Evolutionary conservation across 768 basidiomycete genomes (phyloP).

Genomic region (Leccinum aurantiacum): DNA sequence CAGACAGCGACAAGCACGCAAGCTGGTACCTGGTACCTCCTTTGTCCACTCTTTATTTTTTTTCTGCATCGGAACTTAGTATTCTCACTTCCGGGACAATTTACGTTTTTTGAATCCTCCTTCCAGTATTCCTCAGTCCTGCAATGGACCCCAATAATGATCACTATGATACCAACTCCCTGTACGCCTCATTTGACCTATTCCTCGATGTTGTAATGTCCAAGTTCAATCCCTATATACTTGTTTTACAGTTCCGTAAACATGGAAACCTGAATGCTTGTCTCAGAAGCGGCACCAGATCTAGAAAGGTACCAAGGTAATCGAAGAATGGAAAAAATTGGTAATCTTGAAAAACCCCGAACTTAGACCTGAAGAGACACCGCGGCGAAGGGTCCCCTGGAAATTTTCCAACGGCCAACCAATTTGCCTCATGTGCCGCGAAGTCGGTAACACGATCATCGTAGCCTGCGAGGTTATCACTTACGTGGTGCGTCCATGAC

Average conservation of each 20-base stretch:
- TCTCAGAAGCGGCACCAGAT: constrained; percentile 11
- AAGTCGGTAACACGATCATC: constrained; percentile 22
- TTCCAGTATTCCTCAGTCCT: neutral
- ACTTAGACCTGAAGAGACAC: constrained; percentile 22
- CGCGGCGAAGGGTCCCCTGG: constrained; percentile 24
- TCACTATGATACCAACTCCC: constrained; percentile 11
- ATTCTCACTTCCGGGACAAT: constrained; percentile 6
- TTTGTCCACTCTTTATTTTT: constrained; percentile 3
- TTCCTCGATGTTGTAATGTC: constrained; percentile 21
- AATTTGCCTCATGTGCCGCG: constrained; percentile 8
- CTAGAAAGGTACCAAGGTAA: constrained; percentile 16
- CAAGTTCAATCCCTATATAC: constrained; percentile 10
- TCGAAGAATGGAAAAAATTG: constrained; percentile 20
- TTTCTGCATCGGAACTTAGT: constrained; percentile 9
- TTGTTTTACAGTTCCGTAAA: constrained; percentile 2
- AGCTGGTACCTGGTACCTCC: neutral
- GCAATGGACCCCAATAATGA: constrained; percentile 21
- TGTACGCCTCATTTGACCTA: constrained; percentile 6
- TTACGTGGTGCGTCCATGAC: constrained; percentile 25
- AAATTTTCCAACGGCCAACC: constrained; percentile 13
- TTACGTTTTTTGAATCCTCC: constrained; percentile 13
- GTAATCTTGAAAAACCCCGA: constrained; percentile 18
- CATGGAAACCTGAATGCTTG: constrained; percentile 14
- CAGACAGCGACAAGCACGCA: constrained; percentile 18
- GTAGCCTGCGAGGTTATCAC: constrained; percentile 18